Conservation (phyloP, 2,329 filamentous ascomycete genomes). For the Phoma herbarum region DNA sequence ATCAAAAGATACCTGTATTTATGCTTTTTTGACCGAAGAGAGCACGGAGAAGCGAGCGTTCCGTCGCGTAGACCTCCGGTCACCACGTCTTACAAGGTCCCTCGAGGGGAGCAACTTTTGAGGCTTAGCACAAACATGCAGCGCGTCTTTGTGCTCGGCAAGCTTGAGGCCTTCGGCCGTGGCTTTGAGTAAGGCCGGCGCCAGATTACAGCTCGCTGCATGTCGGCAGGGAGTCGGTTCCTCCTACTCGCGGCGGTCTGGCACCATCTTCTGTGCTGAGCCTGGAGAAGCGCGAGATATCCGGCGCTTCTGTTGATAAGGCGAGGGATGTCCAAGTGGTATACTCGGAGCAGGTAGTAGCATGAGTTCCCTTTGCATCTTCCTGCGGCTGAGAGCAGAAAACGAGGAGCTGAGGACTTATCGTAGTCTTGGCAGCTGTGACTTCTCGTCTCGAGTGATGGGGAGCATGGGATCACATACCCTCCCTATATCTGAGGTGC, state of each 20-base stretch:
- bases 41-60: neutral
- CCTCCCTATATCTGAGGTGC: neutral
- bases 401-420: too few species aligned
- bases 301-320: too few species aligned
- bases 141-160: neutral
- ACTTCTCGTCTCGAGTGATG: neutral
- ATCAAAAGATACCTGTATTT: neutral
- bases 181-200: neutral
- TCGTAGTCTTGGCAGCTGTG: neutral
- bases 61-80: neutral
- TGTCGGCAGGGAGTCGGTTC: neutral
- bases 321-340: too few species aligned
- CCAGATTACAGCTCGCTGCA: too few species aligned
- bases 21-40: neutral
- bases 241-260: neutral
- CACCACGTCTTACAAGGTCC: too few species aligned
- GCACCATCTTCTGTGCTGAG: neutral
- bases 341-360: too few species aligned
- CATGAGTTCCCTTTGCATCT: too few species aligned
- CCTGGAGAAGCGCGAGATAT: neutral
- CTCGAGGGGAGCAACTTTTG: neutral
- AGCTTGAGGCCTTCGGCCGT: neutral
- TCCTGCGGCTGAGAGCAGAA: too few species aligned
- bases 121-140: neutral
- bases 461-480: neutral